Base-by-base conservation (phyloP, 2,329 filamentous ascomycete genomes). In the Verticillium isaacii region DNA sequence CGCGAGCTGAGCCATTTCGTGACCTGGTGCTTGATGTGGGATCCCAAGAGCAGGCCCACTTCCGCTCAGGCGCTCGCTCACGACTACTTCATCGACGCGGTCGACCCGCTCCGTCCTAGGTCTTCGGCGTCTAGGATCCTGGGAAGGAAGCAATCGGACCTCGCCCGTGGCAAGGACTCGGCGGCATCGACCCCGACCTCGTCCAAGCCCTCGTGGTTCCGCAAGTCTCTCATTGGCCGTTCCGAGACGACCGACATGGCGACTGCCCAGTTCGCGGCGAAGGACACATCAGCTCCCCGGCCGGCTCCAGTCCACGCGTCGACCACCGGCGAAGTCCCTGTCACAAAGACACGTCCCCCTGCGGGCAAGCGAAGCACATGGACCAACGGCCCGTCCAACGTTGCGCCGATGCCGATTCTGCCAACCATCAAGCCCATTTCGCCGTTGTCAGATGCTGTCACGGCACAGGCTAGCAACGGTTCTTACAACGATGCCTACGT, bases 21-120 rank as follows among this genome's bases (percentile, higher is more conserved):
- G 63, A 99, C 95, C 17, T 97, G 93, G 93, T 99, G 95, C 76
- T 78, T 99, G 67, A 95, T 98, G 91, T 99, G 95, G 95, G 95
- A 99, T 75, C 95, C 95, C 12, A 96, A 93, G 79, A 88, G 81
- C 71, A 86, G 95, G 64, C 95, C 95, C 55, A 98, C 93, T 4
- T 97, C 94, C 2, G 88, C 90, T 0, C 93, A 99, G 75, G 94
- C 95, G n/a, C 79, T 99, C 67, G 90, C 91, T 45, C 95, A 99
- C 74, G 94, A 97, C 68, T 99, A 96, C 76, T 99, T 99, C 70
- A 76, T 84, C 37, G 95, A 98, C 77, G 95, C 95, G 1, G 87
- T 96, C 58, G 95, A 99, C 74, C 95, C 95, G 15, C 78, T 97
- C 60, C 83, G 93, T 61, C 93, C 94, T n/a, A 97, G 93, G 79